A percentile compares a stretch with the other conserved stretches of the same genome.
Conservation (phyloP, 2,329 filamentous ascomycete species). For the Hypoxylon sp. region DNA sequence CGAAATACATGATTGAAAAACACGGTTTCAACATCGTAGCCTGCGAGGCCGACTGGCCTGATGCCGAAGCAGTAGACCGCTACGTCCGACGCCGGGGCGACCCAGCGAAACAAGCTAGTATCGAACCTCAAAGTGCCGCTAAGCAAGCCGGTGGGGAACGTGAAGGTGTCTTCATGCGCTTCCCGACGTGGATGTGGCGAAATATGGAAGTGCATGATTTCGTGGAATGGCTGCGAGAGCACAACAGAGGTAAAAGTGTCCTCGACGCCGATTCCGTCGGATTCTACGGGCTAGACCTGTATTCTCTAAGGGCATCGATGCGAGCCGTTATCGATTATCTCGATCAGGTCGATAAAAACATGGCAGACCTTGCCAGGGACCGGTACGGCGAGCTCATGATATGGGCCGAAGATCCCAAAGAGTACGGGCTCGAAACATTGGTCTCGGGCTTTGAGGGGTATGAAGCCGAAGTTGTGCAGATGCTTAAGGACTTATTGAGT, state of each 20-base stretch:
- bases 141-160: background rate
- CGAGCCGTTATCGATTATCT: slow-evolving; percentile 10
- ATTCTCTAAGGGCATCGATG: background rate
- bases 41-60: slow-evolving; percentile 4
- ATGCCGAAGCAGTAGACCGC: slow-evolving; percentile 1
- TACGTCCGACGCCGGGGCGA: slow-evolving; percentile 7
- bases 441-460: slow-evolving; percentile 14
- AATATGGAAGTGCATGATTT: background rate
- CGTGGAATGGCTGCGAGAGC: slow-evolving; percentile 1
- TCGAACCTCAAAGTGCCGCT: background rate
- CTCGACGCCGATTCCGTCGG: background rate
- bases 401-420: slow-evolving; percentile 7
- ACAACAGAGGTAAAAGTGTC: background rate
- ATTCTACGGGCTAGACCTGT: slow-evolving; percentile 4
- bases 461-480: slow-evolving; percentile 6
- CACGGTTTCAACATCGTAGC: slow-evolving; percentile 9
- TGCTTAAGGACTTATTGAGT: slow-evolving; percentile 2
- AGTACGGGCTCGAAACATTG: slow-evolving; percentile 9
- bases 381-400: background rate
- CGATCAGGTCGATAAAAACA: background rate
- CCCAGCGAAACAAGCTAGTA: background rate
- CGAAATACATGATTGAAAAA: slow-evolving; percentile 6
- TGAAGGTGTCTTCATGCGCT: background rate
- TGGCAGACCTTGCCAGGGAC: slow-evolving; percentile 10
- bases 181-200: slow-evolving; percentile 17